A percentile compares a stretch with the other conserved stretches of the same genome.
Conservation (phyloP, 768 basidiomycete genomes). For the Holtermannia corniformis region DNA sequence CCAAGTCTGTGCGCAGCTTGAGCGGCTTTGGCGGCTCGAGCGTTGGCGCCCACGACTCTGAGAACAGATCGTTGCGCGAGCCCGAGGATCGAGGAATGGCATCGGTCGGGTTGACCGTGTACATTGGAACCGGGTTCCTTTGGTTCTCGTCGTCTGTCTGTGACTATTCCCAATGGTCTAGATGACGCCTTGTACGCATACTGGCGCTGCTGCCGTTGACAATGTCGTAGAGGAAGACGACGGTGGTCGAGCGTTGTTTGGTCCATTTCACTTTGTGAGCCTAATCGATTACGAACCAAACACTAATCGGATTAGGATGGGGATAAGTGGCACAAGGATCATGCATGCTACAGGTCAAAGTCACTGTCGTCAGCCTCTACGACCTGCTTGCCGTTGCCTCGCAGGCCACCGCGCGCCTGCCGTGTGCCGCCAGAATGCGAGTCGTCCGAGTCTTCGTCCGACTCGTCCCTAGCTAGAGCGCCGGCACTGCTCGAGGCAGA, state of each 20-base stretch:
- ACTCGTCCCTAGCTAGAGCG: slow-evolving; percentile 43
- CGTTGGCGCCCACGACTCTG: slow-evolving; percentile 13
- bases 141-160: too few species aligned
- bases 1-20: neutral
- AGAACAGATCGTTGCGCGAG: slow-evolving; percentile 18
- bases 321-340: too few species aligned
- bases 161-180: too few species aligned
- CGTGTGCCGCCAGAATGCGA: slow-evolving; percentile 17
- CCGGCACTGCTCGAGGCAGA: slow-evolving; percentile 38
- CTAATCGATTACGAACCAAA: too few species aligned
- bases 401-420: slow-evolving; percentile 36
- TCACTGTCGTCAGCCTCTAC: slow-evolving; percentile 52
- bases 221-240: too few species aligned
- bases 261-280: too few species aligned
- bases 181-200: too few species aligned
- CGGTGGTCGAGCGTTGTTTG: too few species aligned
- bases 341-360: slow-evolving; percentile 50
- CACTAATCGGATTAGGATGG: too few species aligned
- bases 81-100: slow-evolving; percentile 1
- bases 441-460: slow-evolving; percentile 43
- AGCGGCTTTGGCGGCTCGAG: slow-evolving; percentile 11
- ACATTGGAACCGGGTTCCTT: neutral
- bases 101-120: neutral
- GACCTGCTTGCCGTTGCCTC: slow-evolving; percentile 38
- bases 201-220: too few species aligned